Conservation (phyloP, 2,329 filamentous ascomycete genomes). For the Pseudogymnoascus sp. region DNA sequence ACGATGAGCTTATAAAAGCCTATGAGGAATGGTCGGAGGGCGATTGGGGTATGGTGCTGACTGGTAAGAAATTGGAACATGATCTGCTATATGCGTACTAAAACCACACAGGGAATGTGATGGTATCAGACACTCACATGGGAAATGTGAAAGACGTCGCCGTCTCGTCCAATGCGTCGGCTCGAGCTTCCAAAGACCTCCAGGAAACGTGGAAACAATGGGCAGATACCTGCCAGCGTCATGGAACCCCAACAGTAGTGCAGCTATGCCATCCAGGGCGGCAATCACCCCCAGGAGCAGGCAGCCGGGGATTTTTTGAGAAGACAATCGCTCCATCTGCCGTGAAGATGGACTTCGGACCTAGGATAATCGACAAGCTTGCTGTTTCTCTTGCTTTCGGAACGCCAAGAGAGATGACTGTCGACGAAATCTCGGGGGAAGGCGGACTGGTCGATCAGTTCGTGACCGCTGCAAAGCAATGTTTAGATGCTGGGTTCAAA, state of each 20-base stretch:
- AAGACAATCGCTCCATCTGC: slow-evolving; percentile 39
- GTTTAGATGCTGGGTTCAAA: slow-evolving; percentile 42
- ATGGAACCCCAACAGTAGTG: slow-evolving; percentile 34
- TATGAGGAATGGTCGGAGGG: slow-evolving; percentile 48
- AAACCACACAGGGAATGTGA: neutral
- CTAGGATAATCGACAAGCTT: slow-evolving; percentile 29
- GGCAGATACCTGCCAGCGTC: slow-evolving; percentile 26
- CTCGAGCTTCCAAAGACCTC: slow-evolving; percentile 15
- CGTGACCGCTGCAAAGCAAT: slow-evolving; percentile 42
- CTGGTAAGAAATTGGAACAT: slow-evolving; percentile 27
- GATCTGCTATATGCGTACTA: neutral
- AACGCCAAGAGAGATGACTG: slow-evolving; percentile 48
- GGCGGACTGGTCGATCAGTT: slow-evolving; percentile 44
- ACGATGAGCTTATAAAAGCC: slow-evolving; percentile 33
- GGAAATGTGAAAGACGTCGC: neutral
- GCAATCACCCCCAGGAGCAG: slow-evolving; percentile 35
- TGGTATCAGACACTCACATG: slow-evolving; percentile 1
- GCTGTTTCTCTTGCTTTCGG: slow-evolving; percentile 37
- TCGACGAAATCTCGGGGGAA: slow-evolving; percentile 38
- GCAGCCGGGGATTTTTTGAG: slow-evolving; percentile 29
- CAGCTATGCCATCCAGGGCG: slow-evolving; percentile 42
- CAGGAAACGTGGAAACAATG: slow-evolving; percentile 34
- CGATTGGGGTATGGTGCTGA: slow-evolving; percentile 46
- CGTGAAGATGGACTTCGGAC: slow-evolving; percentile 36
- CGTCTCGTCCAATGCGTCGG: neutral